Conservation (phyloP, 2,329 filamentous ascomycete genomes). For the Waltergamsia citrina region DNA sequence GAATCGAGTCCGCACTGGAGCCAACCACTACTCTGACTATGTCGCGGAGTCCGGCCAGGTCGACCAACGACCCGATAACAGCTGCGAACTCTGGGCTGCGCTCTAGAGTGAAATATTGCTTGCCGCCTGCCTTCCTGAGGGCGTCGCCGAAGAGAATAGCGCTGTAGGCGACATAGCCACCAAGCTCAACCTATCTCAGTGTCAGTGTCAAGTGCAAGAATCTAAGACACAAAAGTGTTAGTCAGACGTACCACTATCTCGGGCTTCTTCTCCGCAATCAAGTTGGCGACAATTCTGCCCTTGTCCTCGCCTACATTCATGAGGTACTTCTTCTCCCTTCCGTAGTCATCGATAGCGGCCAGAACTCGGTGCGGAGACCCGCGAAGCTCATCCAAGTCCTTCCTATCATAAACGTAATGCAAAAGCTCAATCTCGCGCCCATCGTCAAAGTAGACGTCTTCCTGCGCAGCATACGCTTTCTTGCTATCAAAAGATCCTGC, state of each 20-base stretch:
- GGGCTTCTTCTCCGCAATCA: slow-evolving; percentile 60
- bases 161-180: slow-evolving; percentile 76
- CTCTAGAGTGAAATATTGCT: slow-evolving; percentile 63
- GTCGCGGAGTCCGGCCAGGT: slow-evolving; percentile 63
- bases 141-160: slow-evolving; percentile 65
- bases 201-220: background rate
- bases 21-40: slow-evolving; percentile 64
- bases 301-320: slow-evolving; percentile 77
- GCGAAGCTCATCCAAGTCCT: slow-evolving; percentile 52
- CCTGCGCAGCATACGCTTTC: slow-evolving; percentile 30
- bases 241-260: slow-evolving; percentile 43
- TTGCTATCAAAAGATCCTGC: slow-evolving; percentile 19
- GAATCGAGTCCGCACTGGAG: slow-evolving; percentile 55
- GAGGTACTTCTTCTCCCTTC: slow-evolving; percentile 52
- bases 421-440: slow-evolving; percentile 67
- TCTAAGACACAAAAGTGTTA: background rate
- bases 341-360: slow-evolving; percentile 59
- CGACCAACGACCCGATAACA: slow-evolving; percentile 58
- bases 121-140: slow-evolving; percentile 52
- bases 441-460: slow-evolving; percentile 48
- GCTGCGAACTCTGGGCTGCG: slow-evolving; percentile 65
- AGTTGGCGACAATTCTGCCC: slow-evolving; percentile 57
- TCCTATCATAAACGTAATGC: slow-evolving; percentile 55
- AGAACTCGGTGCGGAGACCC: slow-evolving; percentile 56
- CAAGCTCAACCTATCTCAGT: slow-evolving; percentile 51